Percentiles rank a stretch among this genome's conserved stretches.
Conservation (phyloP, 2,329 filamentous ascomycete genomes). For the Ophiostoma triangulosporum region DNA sequence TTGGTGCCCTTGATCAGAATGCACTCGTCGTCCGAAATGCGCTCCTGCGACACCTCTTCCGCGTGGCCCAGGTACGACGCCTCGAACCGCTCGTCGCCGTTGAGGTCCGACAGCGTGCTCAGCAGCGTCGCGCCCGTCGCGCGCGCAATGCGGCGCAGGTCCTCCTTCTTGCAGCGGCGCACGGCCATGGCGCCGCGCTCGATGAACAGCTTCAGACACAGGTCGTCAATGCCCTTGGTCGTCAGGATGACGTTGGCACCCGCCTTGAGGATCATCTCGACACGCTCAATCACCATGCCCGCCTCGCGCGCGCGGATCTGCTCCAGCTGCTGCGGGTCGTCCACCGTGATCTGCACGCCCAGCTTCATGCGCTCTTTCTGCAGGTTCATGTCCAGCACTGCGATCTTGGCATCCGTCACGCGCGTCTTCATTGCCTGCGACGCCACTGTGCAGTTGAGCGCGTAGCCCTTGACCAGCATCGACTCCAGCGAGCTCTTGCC, state of each 20-base stretch:
- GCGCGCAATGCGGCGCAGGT: conserved; percentile 86
- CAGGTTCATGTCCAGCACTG: conserved; percentile 91
- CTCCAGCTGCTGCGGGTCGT: conserved; percentile 93
- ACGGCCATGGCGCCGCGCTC: conserved; percentile 95
- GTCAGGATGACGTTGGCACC: conserved; percentile 94
- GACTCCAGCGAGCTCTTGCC: conserved; percentile 86
- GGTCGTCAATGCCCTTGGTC: conserved; percentile 95
- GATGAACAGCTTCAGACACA: conserved; percentile 86
- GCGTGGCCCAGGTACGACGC: conserved; percentile 77
- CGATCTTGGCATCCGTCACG: conserved; percentile 89
- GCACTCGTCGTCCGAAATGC: conserved; percentile 97
- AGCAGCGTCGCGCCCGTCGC: conserved; percentile 89
- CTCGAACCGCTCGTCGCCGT: conserved; percentile 95
- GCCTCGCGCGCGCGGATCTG: conserved; percentile 90
- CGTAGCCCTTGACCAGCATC: conserved; percentile 86
- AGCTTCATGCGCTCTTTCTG: conserved; percentile 99
- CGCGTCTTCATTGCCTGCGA: conserved; percentile 96
- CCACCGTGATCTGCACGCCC: conserved; percentile 94
- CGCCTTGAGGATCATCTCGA: conserved; percentile 95
- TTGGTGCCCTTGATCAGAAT: conserved; percentile 95
- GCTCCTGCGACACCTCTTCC: conserved; percentile 94
- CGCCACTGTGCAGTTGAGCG: conserved; percentile 95
- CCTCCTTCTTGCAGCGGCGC: conserved; percentile 95
- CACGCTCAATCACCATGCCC: conserved; percentile 81
- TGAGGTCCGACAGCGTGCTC: conserved; percentile 86